Percentiles rank a stretch among this genome's conserved stretches.
Evolutionary conservation across 208 protist genomes (phyloP).

Genomic region (Eutreptiella sp.): DNA sequence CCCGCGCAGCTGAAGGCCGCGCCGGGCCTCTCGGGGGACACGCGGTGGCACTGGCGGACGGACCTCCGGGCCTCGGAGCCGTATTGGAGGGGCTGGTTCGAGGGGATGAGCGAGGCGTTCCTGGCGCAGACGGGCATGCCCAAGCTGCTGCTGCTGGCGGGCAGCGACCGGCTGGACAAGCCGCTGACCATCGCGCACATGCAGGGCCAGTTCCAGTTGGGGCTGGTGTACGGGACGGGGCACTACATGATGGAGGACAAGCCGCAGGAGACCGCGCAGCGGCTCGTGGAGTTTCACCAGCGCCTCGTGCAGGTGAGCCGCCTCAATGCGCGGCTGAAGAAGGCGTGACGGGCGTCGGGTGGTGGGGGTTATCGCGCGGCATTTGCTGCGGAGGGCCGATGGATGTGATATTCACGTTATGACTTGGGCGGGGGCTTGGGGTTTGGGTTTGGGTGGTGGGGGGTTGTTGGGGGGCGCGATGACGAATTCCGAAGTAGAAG

Average conservation of each 20-base stretch:
- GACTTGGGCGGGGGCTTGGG: too few species aligned
- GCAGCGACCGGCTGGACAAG: constrained; percentile 72
- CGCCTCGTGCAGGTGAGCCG: too few species aligned
- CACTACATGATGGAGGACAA: constrained; percentile 84
- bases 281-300: too few species aligned
- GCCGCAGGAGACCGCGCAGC: constrained; percentile 43
- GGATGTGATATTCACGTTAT: too few species aligned
- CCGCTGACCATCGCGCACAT: constrained; percentile 80
- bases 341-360: too few species aligned
- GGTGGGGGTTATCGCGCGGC: too few species aligned
- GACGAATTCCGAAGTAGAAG: too few species aligned
- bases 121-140: constrained; percentile 48
- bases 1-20: constrained; percentile 53
- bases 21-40: constrained; percentile 36
- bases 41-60: constrained; percentile 68
- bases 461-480: too few species aligned
- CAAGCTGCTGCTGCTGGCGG: constrained; percentile 77
- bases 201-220: constrained; percentile 87
- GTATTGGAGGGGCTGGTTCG: constrained; percentile 77
- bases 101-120: constrained; percentile 68
- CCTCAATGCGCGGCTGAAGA: too few species aligned
- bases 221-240: constrained; percentile 67
- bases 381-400: too few species aligned
- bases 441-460: too few species aligned
- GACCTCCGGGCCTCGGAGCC: constrained; percentile 53